Evolutionary conservation across 2,329 filamentous ascomycete genomes (phyloP).

Genomic region (Xylariaceae sp.): DNA sequence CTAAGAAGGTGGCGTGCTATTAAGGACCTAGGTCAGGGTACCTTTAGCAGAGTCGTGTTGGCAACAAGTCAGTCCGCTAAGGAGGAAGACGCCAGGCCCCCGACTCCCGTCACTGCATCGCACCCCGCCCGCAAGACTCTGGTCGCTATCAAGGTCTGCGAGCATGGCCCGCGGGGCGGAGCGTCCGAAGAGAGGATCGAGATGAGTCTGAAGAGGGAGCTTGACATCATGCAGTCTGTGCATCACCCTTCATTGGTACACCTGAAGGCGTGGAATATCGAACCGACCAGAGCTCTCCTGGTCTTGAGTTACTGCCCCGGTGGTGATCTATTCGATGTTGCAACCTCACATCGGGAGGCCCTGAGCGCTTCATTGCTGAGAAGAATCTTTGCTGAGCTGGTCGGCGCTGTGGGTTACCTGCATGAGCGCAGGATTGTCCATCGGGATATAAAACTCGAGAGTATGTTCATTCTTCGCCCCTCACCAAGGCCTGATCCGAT

Average conservation of each 20-base stretch:
- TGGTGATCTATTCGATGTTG: slow-evolving; percentile 90
- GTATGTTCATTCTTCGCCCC: slow-evolving; percentile 44
- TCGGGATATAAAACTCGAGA: slow-evolving; percentile 93
- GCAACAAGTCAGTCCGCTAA: slow-evolving; percentile 68
- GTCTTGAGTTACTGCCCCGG: slow-evolving; percentile 89
- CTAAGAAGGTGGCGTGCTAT: slow-evolving; percentile 72
- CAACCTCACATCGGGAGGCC: slow-evolving; percentile 61
- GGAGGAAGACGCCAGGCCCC: slow-evolving; percentile 35
- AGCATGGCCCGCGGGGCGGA: slow-evolving; percentile 87
- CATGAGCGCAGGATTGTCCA: slow-evolving; percentile 85
- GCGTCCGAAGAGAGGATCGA: slow-evolving; percentile 90
- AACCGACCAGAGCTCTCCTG: slow-evolving; percentile 72
- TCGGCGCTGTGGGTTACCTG: slow-evolving; percentile 78
- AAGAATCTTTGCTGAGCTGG: slow-evolving; percentile 82
- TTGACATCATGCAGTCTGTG: slow-evolving; percentile 85
- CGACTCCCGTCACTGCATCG: slow-evolving; percentile 22
- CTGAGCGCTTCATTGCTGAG: slow-evolving; percentile 64
- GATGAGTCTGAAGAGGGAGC: slow-evolving; percentile 85
- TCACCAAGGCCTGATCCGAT: background rate
- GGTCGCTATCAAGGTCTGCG: slow-evolving; percentile 91
- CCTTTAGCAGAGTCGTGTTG: slow-evolving; percentile 89
- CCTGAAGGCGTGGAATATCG: slow-evolving; percentile 84
- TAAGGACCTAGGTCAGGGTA: slow-evolving; percentile 79
- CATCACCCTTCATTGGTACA: slow-evolving; percentile 86
- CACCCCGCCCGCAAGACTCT: slow-evolving; percentile 64